Percentiles rank a stretch among this genome's conserved stretches.
phyloP scores from a whole-genome alignment of 768 basidiomycete genomes.

The Boletus patriciae region DNA sequence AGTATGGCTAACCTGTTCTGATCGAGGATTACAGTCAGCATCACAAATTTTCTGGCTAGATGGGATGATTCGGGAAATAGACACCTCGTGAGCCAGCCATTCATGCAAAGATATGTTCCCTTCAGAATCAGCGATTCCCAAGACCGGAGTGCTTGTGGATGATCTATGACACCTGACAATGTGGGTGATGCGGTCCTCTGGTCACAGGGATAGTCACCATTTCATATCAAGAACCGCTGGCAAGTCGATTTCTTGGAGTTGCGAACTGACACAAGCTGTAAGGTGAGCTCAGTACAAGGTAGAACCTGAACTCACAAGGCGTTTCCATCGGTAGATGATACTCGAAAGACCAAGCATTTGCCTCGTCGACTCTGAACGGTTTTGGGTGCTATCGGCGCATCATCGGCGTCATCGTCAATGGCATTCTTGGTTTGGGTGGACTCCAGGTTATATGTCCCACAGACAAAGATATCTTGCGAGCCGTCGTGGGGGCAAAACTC shows the following conservation, averaged over 20 bases:
- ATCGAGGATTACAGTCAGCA: neutral
- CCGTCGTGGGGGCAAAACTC: slow-evolving; percentile 83
- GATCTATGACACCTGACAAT: slow-evolving; percentile 58
- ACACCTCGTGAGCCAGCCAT: slow-evolving; percentile 52
- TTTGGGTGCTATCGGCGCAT: neutral
- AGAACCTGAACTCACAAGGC: slow-evolving; percentile 36
- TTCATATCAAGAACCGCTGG: slow-evolving; percentile 93
- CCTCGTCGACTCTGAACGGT: slow-evolving; percentile 53
- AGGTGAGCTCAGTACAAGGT: neutral
- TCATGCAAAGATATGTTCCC: slow-evolving; percentile 69
- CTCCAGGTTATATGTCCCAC: slow-evolving; percentile 89
- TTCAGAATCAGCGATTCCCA: slow-evolving; percentile 85
- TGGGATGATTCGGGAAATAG: neutral
- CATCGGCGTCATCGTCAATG: slow-evolving; percentile 5
- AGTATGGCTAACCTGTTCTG: slow-evolving; percentile 43
- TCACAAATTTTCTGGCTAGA: neutral
- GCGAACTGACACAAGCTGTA: slow-evolving; percentile 38
- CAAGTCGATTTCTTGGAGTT: slow-evolving; percentile 66
- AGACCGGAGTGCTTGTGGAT: slow-evolving; percentile 40
- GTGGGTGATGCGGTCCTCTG: slow-evolving; percentile 5
- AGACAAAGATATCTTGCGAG: slow-evolving; percentile 66
- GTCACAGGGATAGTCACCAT: slow-evolving; percentile 58
- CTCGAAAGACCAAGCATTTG: slow-evolving; percentile 68
- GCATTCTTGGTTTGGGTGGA: slow-evolving; percentile 18
- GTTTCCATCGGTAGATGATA: slow-evolving; percentile 34